Evolutionary conservation across 306 rosid genomes (phyloP), one percentile per base, ranked within the genome.

Genomic region (Notholithocarpus densiflorus): DNA sequence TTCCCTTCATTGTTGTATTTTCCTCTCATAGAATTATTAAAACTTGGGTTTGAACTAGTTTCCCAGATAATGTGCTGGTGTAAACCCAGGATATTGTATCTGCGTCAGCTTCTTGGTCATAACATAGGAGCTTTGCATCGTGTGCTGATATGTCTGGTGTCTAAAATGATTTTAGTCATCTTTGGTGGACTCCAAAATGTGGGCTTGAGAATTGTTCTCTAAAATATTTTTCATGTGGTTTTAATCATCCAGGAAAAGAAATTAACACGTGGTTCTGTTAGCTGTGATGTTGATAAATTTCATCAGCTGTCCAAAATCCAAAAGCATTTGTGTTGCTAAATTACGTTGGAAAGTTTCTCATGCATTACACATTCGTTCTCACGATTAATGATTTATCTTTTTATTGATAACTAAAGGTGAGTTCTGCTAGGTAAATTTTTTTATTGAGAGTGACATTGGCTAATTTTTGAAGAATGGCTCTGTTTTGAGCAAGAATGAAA

Each of bases 401-500:
- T 13, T 43, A 34, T 40, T 69, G 56, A 43, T 43, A 18, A 40
- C 18, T 64, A 64, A 5, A 20, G 9, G 9, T 18, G 26, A 21
- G 74, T 6, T 65, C 37, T 24, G 2, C 23, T 20, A 34, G 14
- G 3, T 7, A 3, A 7, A 1, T 10, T 20, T 43, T 69, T 37
- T 45, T 43, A 3, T 43, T 9, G 6, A 5, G 21, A 45, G 13
- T 71, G 75, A 51, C 27, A 23, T 51, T 24, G 34, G 59, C 60
- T 24, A 24, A 31, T 43, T 71, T 77, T 45, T 69, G 24, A 87
- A 45, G 82, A 82, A 78, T 82, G 79, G 71, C 82, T 76, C 78
- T 20, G 62, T 76, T 80, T 59, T n/a, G 62, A 76, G 87, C 76
- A 81, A 76, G 80, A 77, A 79, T 82, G 73, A 75, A 77, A 75